phyloP scores from a whole-genome alignment of 208 protist genomes.

The Sergeia podlipaevii region DNA sequence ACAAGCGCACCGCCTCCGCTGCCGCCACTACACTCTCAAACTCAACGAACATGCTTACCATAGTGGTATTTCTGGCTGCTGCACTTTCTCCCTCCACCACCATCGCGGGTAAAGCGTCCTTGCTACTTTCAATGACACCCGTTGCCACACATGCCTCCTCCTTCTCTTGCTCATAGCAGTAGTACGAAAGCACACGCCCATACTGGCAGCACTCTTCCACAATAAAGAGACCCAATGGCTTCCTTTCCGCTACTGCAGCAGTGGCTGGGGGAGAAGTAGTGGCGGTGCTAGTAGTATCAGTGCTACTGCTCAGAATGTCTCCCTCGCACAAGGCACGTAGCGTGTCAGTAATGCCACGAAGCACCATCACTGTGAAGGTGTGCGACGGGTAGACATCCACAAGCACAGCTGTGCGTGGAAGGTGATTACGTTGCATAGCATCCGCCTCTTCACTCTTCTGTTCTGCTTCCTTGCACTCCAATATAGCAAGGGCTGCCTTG shows the following conservation, averaged over 20 bases:
- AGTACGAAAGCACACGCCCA: conserved; percentile 68
- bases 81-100: not conserved
- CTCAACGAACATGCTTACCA: conserved; percentile 46
- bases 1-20: conserved; percentile 41
- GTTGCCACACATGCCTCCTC: no score
- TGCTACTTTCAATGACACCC: no score
- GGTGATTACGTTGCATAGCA: conserved; percentile 3
- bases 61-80: conserved; percentile 1
- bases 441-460: no score
- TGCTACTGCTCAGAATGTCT: not conserved
- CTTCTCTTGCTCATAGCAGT: conserved; percentile 23
- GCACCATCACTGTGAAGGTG: conserved; percentile 31
- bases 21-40: conserved; percentile 40
- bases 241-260: conserved; percentile 3
- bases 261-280: no score
- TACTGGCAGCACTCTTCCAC: conserved; percentile 78
- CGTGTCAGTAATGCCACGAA: conserved; percentile 28
- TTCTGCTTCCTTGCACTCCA: no score
- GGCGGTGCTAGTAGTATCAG: no score
- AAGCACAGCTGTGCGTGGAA: conserved; percentile 8
- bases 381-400: not conserved
- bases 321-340: conserved; percentile 19
- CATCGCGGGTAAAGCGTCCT: not conserved
- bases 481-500: no score
- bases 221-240: conserved; percentile 36